Evolutionary conservation across 2,329 filamentous ascomycete species (phyloP).

Genomic region (Kalmusia sp.): DNA sequence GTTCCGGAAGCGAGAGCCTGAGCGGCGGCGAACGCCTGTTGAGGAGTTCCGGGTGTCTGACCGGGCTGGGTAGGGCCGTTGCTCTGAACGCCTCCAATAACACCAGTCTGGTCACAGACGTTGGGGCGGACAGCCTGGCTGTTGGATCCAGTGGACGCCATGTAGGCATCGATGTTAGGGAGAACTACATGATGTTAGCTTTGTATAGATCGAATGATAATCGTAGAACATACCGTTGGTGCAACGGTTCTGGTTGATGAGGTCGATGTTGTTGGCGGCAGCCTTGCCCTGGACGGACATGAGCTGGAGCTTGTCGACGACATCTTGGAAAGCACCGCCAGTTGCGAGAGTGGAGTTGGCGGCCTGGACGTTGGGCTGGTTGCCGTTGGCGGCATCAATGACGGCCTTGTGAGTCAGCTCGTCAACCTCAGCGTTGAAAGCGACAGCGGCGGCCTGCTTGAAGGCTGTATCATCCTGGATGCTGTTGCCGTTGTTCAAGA

Average conservation of each 20-base stretch:
- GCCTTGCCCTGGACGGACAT: slow-evolving; percentile 44
- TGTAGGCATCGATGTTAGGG: slow-evolving; percentile 46
- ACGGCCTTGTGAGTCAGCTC: slow-evolving; percentile 49
- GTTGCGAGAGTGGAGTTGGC: slow-evolving; percentile 47
- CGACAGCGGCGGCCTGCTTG: slow-evolving; percentile 45
- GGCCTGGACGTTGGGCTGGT: slow-evolving; percentile 36
- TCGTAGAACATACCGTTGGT: slow-evolving; percentile 30
- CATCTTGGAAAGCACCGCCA: slow-evolving; percentile 47
- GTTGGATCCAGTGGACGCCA: slow-evolving; percentile 40
- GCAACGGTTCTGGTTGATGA: slow-evolving; percentile 48
- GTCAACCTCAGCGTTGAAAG: slow-evolving; percentile 48
- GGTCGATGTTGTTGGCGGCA: slow-evolving; percentile 40
- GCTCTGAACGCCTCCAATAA: slow-evolving; percentile 41
- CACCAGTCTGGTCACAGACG: slow-evolving; percentile 43
- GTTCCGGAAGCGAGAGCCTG: slow-evolving; percentile 27
- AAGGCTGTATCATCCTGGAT: slow-evolving; percentile 44
- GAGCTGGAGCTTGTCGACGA: slow-evolving; percentile 46
- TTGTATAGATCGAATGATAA: not conserved
- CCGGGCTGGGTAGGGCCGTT: slow-evolving; percentile 37
- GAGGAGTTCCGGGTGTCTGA: slow-evolving; percentile 22
- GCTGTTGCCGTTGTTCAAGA: slow-evolving; percentile 41
- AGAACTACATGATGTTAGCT: slow-evolving; percentile 29
- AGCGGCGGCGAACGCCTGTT: slow-evolving; percentile 6
- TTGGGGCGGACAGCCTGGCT: slow-evolving; percentile 39
- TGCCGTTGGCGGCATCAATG: slow-evolving; percentile 38